Evolutionary conservation across 768 basidiomycete genomes (phyloP), one percentile per base, ranked within the genome.

Genomic region (Boletus edulis): DNA sequence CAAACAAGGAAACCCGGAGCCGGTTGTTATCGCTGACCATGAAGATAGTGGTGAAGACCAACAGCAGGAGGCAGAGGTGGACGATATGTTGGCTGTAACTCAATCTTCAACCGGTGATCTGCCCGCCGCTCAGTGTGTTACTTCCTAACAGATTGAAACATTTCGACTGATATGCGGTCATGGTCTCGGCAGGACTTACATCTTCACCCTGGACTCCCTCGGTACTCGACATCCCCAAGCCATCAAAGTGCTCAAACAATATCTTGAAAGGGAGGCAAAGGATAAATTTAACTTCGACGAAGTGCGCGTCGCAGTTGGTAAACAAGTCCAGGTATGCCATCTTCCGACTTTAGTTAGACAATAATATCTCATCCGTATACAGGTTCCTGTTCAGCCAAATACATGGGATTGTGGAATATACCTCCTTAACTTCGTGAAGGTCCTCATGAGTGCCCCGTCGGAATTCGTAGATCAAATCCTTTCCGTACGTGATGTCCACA

Each of bases 391-490:
- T 22, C 97, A 99, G 66, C 83, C 84, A 15, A 98, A 98, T 66
- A 91, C 77, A 59, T 91, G 86, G 64, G 95, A 98, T 68, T 99
- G 97, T 61, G 97, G 97, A 7, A 68, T 97, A 29, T 99, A 91
- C 69, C 78, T 98, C 13, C 75, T 98, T 12, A 94, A 98, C 65
- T 92, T 92, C 48, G 89, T 86, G 9, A 76, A 85, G 61, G 83
- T 81, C 0, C 91, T 98, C 65, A 81, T 97, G 70, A 72, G 66
- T 9, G 72, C 87, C 50, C 88, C 92, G 0, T 64, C 69, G 0
- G 65, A 72, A 17, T 82, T 85, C 54, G 74, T 77, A 49, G 59
- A 75, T 10, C 70, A 78, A 32, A 86, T 91, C 45, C 65, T 76
- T 41, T 69, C 62, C 31, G 72, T 66, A 35, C 37, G 46, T 48